phyloP scores from a whole-genome alignment of 164 flowering plant species.

The Cinnamomum chago region DNA sequence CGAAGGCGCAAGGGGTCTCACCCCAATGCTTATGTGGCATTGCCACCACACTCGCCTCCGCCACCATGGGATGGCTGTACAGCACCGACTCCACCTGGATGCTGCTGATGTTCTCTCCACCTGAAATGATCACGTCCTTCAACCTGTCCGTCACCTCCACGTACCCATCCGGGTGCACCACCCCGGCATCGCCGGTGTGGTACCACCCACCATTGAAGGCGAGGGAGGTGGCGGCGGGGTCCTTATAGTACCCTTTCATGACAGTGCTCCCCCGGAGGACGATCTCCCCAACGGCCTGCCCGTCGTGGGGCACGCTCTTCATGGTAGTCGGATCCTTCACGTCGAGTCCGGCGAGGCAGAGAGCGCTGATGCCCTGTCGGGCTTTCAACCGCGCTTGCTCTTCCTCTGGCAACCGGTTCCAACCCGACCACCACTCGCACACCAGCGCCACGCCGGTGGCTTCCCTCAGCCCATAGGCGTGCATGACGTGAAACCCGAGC shows the following conservation, averaged over 20 bases:
- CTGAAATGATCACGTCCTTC: slow-evolving; percentile 88
- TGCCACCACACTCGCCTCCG: slow-evolving; percentile 84
- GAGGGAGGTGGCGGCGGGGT: slow-evolving; percentile 38
- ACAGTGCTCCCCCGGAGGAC: slow-evolving; percentile 70
- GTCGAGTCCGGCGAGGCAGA: slow-evolving; percentile 62
- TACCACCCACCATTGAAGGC: slow-evolving; percentile 75
- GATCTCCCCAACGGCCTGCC: slow-evolving; percentile 67
- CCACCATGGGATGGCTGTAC: slow-evolving; percentile 48
- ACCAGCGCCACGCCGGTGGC: slow-evolving; percentile 83
- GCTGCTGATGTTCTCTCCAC: slow-evolving; percentile 93
- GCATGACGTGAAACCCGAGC: slow-evolving; percentile 72
- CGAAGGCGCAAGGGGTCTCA: slow-evolving; percentile 84
- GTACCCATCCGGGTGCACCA: slow-evolving; percentile 78
- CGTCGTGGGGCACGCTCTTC: slow-evolving; percentile 66
- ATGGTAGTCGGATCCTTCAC: slow-evolving; percentile 51
- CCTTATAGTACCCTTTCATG: slow-evolving; percentile 88
- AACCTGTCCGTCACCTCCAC: slow-evolving; percentile 81
- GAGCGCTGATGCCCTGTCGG: slow-evolving; percentile 65
- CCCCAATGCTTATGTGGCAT: slow-evolving; percentile 87
- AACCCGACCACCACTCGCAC: slow-evolving; percentile 77
- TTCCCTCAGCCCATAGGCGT: slow-evolving; percentile 86
- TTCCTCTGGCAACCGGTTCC: slow-evolving; percentile 45
- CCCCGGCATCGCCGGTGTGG: slow-evolving; percentile 82
- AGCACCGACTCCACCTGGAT: slow-evolving; percentile 63
- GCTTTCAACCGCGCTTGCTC: slow-evolving; percentile 56